phyloP scores from a whole-genome alignment of 352 stramenopile genomes.

The Globisporangium cystogenes region DNA sequence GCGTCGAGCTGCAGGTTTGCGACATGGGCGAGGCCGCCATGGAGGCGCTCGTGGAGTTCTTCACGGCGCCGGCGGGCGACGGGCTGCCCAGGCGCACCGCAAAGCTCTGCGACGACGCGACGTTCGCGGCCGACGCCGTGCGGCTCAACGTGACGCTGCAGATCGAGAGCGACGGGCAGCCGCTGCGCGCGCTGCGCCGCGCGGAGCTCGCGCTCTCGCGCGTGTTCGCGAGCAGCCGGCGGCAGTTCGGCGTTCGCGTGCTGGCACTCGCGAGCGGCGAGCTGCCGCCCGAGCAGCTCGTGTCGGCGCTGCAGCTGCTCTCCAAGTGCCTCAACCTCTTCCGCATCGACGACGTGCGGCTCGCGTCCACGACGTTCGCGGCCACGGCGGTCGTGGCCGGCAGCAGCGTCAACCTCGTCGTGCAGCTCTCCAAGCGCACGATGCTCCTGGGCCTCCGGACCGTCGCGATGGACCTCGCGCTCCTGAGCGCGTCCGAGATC shows the following conservation, averaged over 20 bases:
- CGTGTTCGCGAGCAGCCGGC: background rate
- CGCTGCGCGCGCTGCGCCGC: background rate
- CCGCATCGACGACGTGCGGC: no score
- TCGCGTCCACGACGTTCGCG: no score
- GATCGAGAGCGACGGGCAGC: background rate
- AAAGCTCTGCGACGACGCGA: background rate
- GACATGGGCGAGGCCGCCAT: background rate
- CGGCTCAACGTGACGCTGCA: background rate
- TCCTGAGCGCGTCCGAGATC: background rate
- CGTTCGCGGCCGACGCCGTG: background rate
- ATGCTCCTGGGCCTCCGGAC: no score
- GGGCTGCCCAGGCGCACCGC: background rate
- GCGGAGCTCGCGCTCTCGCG: background rate
- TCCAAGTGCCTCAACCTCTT: no score
- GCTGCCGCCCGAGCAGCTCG: background rate
- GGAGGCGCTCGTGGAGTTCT: background rate
- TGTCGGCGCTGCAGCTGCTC: background rate
- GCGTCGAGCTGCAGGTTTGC: background rate
- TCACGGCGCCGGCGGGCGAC: background rate
- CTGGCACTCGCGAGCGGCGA: background rate
- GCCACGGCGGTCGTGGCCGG: background rate
- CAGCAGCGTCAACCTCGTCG: no score
- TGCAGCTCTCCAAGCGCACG: no score
- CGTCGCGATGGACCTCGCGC: background rate
- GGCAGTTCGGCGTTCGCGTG: background rate